Conservation (phyloP, 192 early-diverging fungal species). For the Coemansia sp. region DNA sequence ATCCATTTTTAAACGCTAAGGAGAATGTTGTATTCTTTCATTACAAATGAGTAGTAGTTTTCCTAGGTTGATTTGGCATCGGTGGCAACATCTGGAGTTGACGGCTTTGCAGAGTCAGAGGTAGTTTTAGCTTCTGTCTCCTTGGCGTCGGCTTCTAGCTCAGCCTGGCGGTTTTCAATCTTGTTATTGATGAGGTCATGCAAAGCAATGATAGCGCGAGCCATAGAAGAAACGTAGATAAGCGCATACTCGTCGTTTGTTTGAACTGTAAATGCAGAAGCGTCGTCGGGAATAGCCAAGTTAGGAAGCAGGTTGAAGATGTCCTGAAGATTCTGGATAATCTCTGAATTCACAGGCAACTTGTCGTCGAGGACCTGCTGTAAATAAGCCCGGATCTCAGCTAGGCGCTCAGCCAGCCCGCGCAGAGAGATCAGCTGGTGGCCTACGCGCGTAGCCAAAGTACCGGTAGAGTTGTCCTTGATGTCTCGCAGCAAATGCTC, state of each 20-base stretch:
- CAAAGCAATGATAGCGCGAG: conserved; percentile 92
- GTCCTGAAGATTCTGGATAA: conserved; percentile 97
- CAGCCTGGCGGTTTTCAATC: conserved; percentile 71
- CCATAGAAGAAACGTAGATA: conserved; percentile 88
- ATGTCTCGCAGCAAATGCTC: conserved; percentile 98
- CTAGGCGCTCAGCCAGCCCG: conserved; percentile 79
- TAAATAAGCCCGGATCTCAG: conserved; percentile 86
- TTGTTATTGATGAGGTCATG: conserved; percentile 99
- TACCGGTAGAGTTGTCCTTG: conserved; percentile 95
- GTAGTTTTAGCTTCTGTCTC: conserved; percentile 33
- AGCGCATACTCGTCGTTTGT: conserved; percentile 96
- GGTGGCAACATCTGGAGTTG: neutral
- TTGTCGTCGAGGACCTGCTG: conserved; percentile 80
- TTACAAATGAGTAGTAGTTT: too few species aligned
- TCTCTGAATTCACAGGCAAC: conserved; percentile 93
- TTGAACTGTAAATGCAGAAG: conserved; percentile 82
- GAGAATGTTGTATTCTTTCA: too few species aligned
- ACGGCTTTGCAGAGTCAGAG: conserved; percentile 4
- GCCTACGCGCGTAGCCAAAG: conserved; percentile 88
- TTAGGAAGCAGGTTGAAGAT: conserved; percentile 98
- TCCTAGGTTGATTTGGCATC: conserved; percentile 10
- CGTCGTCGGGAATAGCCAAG: conserved; percentile 73
- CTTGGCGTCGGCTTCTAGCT: conserved; percentile 36
- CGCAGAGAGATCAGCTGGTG: conserved; percentile 91
- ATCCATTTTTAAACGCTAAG: too few species aligned